phyloP scores from a whole-genome alignment of 2,329 filamentous ascomycete genomes.

The Aspergillus fructus region DNA sequence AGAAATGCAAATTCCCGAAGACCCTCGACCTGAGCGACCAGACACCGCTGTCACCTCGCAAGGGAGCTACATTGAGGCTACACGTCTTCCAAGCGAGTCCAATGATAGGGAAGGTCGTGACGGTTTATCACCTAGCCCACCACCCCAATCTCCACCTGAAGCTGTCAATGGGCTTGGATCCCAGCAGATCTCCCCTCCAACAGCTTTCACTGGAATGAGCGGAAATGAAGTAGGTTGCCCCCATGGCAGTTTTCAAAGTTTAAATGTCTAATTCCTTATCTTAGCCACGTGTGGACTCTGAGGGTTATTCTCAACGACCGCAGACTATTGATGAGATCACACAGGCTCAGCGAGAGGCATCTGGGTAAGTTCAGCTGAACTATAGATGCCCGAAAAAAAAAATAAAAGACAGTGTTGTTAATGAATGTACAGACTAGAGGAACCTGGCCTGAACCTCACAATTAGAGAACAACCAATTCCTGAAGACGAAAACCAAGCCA shows the following conservation, averaged over 20 bases:
- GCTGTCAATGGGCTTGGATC: slow-evolving; percentile 29
- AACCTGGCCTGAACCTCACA: slow-evolving; percentile 46
- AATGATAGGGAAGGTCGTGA: slow-evolving; percentile 23
- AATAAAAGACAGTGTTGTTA: slow-evolving; percentile 31
- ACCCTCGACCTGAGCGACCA: slow-evolving; percentile 31
- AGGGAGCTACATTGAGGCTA: slow-evolving; percentile 21
- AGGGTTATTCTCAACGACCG: slow-evolving; percentile 42
- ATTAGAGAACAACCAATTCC: slow-evolving; percentile 51
- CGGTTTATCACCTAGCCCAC: slow-evolving; percentile 20
- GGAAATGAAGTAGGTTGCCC: slow-evolving; percentile 24
- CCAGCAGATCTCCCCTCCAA: slow-evolving; percentile 17
- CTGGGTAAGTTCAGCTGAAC: slow-evolving; percentile 32
- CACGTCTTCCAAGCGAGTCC: slow-evolving; percentile 27
- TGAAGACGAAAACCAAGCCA: slow-evolving; percentile 51
- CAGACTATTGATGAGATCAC: slow-evolving; percentile 46
- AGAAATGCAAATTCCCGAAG: slow-evolving; percentile 38
- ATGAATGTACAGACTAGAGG: slow-evolving; percentile 37
- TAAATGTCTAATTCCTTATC: slow-evolving; percentile 12
- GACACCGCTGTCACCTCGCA: slow-evolving; percentile 31
- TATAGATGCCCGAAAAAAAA: background rate
- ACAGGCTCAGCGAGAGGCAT: slow-evolving; percentile 45
- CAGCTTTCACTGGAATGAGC: slow-evolving; percentile 22
- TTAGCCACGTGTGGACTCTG: slow-evolving; percentile 37
- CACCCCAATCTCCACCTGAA: slow-evolving; percentile 19
- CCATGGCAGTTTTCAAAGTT: background rate